A percentile compares a stretch with the other conserved stretches of the same genome.
Evolutionary conservation across 2,329 filamentous ascomycete genomes (phyloP).

Genomic region (Rugonectria rugulosa): DNA sequence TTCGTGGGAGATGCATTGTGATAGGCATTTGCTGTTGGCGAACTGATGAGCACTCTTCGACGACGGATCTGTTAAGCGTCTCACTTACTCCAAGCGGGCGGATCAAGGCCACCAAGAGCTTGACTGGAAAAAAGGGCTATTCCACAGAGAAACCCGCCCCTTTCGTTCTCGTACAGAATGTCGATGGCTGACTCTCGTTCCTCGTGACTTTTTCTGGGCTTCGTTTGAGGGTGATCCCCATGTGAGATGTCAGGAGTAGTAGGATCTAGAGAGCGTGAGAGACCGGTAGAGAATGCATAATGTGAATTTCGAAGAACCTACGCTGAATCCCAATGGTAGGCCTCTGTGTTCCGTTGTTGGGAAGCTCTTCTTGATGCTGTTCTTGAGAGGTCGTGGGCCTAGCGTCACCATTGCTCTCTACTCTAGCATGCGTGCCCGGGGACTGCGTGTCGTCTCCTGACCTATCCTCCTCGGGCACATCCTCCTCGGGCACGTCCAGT

Average conservation of each 20-base stretch:
- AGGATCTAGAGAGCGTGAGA: conserved; percentile 38
- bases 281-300: not conserved
- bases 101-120: conserved; percentile 86
- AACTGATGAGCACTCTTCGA: conserved; percentile 15
- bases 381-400: conserved; percentile 7
- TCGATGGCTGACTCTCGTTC: conserved; percentile 72
- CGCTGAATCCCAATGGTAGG: conserved; percentile 47
- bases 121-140: conserved; percentile 87
- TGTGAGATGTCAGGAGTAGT: conserved; percentile 39
- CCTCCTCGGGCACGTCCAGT: conserved; percentile 28
- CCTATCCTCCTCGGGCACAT: conserved; percentile 27
- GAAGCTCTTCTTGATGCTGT: conserved; percentile 15
- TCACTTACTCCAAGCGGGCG: conserved; percentile 74
- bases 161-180: conserved; percentile 93
- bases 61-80: not conserved
- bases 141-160: conserved; percentile 89
- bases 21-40: conserved; percentile 63
- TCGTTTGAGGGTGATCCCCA: conserved; percentile 43
- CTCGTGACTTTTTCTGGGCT: conserved; percentile 43
- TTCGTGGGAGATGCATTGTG: conserved; percentile 67
- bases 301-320: not conserved
- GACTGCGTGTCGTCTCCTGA: conserved; percentile 12
- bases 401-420: conserved; percentile 16
- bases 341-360: conserved; percentile 27
- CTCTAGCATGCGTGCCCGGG: conserved; percentile 19